Evolutionary conservation across 2,329 filamentous ascomycete genomes (phyloP).

Genomic region (Aureobasidium pullulans): DNA sequence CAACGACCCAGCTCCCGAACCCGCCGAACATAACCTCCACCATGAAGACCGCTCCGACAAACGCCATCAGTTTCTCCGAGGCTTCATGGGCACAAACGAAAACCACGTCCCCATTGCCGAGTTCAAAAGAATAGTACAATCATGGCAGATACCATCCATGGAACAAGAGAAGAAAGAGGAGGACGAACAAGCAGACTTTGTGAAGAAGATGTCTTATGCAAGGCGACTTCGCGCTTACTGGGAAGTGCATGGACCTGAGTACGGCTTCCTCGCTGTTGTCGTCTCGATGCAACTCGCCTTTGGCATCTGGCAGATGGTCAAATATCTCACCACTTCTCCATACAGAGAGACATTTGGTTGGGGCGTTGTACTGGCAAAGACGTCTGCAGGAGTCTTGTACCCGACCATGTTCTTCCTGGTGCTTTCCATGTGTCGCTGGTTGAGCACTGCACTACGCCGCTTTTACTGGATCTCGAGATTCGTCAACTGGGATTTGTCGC

Average conservation of each 20-base stretch:
- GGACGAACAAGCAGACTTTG: conserved; percentile 40
- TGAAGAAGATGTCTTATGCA: conserved; percentile 35
- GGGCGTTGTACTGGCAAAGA: conserved; percentile 51
- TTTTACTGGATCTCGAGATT: conserved; percentile 47
- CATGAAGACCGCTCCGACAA: conserved; percentile 28
- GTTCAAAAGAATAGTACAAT: conserved; percentile 51
- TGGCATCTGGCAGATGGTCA: conserved; percentile 50
- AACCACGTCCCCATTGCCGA: conserved; percentile 39
- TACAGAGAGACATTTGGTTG: conserved; percentile 48
- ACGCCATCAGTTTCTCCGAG: conserved; percentile 46
- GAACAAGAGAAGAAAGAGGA: conserved; percentile 48
- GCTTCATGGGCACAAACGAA: conserved; percentile 39
- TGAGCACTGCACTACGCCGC: conserved; percentile 46
- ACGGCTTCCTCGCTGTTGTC: conserved; percentile 44
- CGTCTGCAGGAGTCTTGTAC: conserved; percentile 48
- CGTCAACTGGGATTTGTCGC: conserved; percentile 51
- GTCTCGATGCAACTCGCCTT: conserved; percentile 43
- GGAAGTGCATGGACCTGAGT: conserved; percentile 48
- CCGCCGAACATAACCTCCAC: conserved; percentile 40
- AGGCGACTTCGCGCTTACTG: conserved; percentile 46
- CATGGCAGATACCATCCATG: conserved; percentile 50
- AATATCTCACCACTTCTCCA: conserved; percentile 39
- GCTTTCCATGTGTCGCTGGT: conserved; percentile 51
- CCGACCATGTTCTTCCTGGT: conserved; percentile 53
- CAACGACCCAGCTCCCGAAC: conserved; percentile 42